Evolutionary conservation across 2,329 filamentous ascomycete species (phyloP), one percentile per base, ranked within the genome.

Genomic region (Aspergillus jensenii): DNA sequence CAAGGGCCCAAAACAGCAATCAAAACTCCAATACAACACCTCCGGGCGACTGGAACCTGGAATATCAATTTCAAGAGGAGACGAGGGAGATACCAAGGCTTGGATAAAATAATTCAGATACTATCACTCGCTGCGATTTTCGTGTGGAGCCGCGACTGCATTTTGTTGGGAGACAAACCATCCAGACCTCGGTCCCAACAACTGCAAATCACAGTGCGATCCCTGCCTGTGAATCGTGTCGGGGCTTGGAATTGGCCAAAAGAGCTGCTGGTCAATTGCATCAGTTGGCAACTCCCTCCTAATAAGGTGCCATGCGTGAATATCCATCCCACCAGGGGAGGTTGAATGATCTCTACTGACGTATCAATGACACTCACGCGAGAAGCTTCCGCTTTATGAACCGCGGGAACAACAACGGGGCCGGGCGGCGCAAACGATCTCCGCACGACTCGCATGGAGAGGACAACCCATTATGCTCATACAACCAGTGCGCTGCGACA

Each of bases 161-260:
- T 62, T 62, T 61, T 59, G 57, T 59, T 57, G 57, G 57, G 59
- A 60, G 41, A 46, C 48, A 41, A 37, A 21, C 31, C 40, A 49
- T 49, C 55, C 44, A 59, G 49, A 48, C 59, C 59, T 59, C 57
- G 59, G 59, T 49, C 59, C 57, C 58, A 62, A 59, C 54, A 53
- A 56, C 48, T 53, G 21, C 41, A 37, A 33, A 46, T 54, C 19
- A 44, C 50, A 45, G 37, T 27, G 47, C 45, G n/a, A 27, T 46
- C 39, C 37, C 23, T 37, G 48, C 59, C 40, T 55, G 55, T 60
- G 55, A 60, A 46, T 40, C 27, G 33, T 39, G 41, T 39, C 14
- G 5, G 12, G 12, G 35, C 27, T 37, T 37, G 43, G 17, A 45
- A 43, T 43, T 43, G 40, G 40, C 6, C 19, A 21, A 17, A 17